Evolutionary conservation across 2,329 filamentous ascomycete species (phyloP), one percentile per base, ranked within the genome.

Genomic region (Thielaviopsis populi): DNA sequence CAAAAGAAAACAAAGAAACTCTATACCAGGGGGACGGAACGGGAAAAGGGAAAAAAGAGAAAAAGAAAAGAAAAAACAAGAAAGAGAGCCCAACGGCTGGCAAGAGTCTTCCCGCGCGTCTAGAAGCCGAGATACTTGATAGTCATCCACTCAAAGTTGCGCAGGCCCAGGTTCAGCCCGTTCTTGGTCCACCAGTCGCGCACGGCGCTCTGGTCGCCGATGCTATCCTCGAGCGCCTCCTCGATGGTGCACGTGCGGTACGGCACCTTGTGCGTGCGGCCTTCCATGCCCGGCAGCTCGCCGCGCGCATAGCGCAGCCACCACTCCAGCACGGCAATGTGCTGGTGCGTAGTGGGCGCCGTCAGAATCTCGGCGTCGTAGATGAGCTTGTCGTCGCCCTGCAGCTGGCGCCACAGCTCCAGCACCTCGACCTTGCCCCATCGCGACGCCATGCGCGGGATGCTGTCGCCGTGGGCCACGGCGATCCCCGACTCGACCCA

Each of bases 161-260:
- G 85, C 48, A 94, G 79, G 1, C 89, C 88, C 62, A 95, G 74
- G 70, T 94, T 92, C 67, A 95, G 75, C 0, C 89, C 90, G 69
- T 94, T 92, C 68, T 80, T 77, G 27, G 88, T 87, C 92, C 92
- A 97, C 92, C 92, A 97, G 67, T 81, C 79, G 64, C 89, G 78
- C 19, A 95, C 89, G 43, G 81, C 80, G 68, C 85, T 83, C 67
- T 90, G 87, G 63, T 87, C 85, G 8, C 82, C 82, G 60, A 92
- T 82, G 24, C 89, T 89, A 72, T 96, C 91, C 72, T 96, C 91
- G 46, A 96, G 79, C 0, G 91, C 91, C 74, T 96, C 92, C 72
- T 96, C 91, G 67, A 97, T 94, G 73, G 95, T 91, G 73, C 91
- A 96, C 0, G 90, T 95, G 73, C 92, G 91, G 74, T 96, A 96